Evolutionary conservation across 2,329 filamentous ascomycete genomes (phyloP).

Genomic region (Myrmaecium sp.): DNA sequence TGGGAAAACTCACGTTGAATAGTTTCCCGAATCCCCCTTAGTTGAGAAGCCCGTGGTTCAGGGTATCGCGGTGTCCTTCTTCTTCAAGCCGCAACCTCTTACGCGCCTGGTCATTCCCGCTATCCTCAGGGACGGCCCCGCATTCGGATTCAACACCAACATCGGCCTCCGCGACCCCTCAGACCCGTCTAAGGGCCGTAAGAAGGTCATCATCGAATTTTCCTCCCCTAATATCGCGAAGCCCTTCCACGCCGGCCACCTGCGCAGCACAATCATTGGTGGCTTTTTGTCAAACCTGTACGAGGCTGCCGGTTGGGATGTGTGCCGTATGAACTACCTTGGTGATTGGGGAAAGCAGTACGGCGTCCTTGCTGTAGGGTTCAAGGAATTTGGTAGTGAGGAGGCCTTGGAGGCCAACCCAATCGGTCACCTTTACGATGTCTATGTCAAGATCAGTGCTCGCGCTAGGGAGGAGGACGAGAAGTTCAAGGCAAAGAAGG

Average conservation of each 20-base stretch:
- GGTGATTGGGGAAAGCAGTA: conserved; percentile 69
- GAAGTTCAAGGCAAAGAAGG: conserved; percentile 37
- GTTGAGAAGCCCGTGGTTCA: conserved; percentile 51
- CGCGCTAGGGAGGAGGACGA: conserved; percentile 50
- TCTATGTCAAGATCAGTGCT: conserved; percentile 60
- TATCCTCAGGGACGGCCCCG: conserved; percentile 43
- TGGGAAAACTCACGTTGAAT: conserved; percentile 1
- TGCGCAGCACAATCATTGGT: conserved; percentile 62
- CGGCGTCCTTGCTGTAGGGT: conserved; percentile 55
- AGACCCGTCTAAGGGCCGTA: conserved; percentile 42
- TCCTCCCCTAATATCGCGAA: conserved; percentile 78
- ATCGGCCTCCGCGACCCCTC: conserved; percentile 43
- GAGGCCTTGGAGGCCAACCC: conserved; percentile 54
- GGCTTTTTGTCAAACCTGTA: conserved; percentile 57
- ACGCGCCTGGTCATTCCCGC: conserved; percentile 49
- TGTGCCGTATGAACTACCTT: conserved; percentile 56
- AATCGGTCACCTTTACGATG: conserved; percentile 66
- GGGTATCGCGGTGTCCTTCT: conserved; percentile 62
- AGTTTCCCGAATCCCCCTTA: conserved; percentile 61
- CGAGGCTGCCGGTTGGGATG: conserved; percentile 51
- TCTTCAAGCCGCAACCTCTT: conserved; percentile 55
- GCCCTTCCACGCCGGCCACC: conserved; percentile 59
- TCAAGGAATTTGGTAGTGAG: conserved; percentile 58
- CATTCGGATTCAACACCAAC: conserved; percentile 47
- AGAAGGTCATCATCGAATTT: conserved; percentile 63